A percentile compares a stretch with the other conserved stretches of the same genome.
phyloP scores from a whole-genome alignment of 2,329 filamentous ascomycete genomes.

The Fusarium zealandicum region DNA sequence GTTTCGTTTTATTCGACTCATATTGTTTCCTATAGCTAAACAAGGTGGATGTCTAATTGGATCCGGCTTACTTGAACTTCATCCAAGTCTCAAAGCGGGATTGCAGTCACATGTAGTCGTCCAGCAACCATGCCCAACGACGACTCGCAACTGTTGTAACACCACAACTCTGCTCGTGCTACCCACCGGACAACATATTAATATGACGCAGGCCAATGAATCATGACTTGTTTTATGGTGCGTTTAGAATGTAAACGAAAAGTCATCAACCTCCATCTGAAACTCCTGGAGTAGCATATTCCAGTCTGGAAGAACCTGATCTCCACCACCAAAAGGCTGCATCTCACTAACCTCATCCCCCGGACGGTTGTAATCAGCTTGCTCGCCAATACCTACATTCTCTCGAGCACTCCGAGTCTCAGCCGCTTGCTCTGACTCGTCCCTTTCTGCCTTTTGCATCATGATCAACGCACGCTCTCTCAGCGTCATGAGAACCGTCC shows the following conservation, averaged over 20 bases:
- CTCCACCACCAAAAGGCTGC: constrained; percentile 5
- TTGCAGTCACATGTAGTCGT: too few species aligned
- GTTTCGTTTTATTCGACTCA: too few species aligned
- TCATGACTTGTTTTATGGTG: too few species aligned
- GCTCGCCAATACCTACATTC: not conserved
- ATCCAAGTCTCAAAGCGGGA: too few species aligned
- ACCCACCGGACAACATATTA: too few species aligned
- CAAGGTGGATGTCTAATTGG: too few species aligned
- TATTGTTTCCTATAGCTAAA: too few species aligned
- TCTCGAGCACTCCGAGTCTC: not conserved
- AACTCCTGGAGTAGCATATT: constrained; percentile 42
- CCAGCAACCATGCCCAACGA: too few species aligned
- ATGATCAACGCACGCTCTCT: constrained; percentile 42
- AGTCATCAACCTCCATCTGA: constrained; percentile 37
- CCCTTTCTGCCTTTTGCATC: constrained; percentile 20
- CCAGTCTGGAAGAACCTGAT: constrained; percentile 40
- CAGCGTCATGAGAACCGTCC: constrained; percentile 43
- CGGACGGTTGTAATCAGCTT: not conserved
- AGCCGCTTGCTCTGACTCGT: not conserved
- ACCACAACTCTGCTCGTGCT: too few species aligned
- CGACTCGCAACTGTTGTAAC: too few species aligned
- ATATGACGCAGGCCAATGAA: too few species aligned
- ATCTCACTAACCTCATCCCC: not conserved
- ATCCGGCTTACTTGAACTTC: too few species aligned
- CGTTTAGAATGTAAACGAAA: constrained; percentile 28